These are phyloP conservation scores for Mortierella sp. DNA, from an alignment of 371 early-diverging fungal species.

Conservation along the genomic window DNA sequence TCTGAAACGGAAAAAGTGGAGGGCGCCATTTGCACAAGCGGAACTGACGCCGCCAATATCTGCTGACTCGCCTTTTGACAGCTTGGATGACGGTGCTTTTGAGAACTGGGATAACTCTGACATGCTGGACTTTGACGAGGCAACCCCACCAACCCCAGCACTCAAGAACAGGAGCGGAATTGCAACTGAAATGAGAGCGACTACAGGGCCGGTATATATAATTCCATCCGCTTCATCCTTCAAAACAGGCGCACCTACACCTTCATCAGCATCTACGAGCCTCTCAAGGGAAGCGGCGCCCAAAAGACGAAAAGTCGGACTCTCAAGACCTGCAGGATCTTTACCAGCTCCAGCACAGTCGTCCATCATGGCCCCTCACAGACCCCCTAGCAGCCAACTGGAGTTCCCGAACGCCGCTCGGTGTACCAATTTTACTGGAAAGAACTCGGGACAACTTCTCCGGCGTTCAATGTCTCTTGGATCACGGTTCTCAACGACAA, in stretches of 20 bases:
- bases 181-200: neutral
- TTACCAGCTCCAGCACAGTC: neutral
- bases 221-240: neutral
- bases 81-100: constrained; percentile 1
- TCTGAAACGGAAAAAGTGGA: constrained; percentile 50
- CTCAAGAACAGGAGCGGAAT: neutral
- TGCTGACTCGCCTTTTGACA: neutral
- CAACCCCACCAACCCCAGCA: neutral
- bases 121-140: neutral
- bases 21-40: constrained; percentile 30
- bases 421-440: constrained; percentile 51
- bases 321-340: constrained; percentile 23
- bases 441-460: constrained; percentile 35
- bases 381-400: constrained; percentile 39
- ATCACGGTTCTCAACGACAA: constrained; percentile 49
- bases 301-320: constrained; percentile 45
- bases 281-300: constrained; percentile 14
- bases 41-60: neutral
- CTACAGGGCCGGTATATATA: neutral
- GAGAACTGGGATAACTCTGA: constrained; percentile 5
- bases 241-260: neutral
- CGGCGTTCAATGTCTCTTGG: constrained; percentile 38
- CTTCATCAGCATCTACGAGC: neutral
- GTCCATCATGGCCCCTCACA: constrained; percentile 11
- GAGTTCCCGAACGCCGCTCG: constrained; percentile 57